phyloP scores from a whole-genome alignment of 306 rosid genomes.

The Cicer yamashitae region DNA sequence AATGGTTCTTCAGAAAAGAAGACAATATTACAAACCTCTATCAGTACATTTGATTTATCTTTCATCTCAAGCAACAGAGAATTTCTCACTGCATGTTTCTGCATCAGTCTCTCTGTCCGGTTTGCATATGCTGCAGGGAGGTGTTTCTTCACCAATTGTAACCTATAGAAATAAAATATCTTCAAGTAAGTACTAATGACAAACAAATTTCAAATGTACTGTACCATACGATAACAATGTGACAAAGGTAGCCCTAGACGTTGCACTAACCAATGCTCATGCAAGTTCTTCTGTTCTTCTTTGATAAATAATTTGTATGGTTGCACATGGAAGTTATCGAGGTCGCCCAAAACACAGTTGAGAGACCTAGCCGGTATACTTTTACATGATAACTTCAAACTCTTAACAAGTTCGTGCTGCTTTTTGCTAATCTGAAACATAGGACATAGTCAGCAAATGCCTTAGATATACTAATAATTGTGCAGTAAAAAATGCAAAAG shows the following conservation, averaged over 20 bases:
- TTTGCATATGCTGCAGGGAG: conserved; percentile 73
- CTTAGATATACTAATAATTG: neutral
- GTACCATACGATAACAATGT: neutral
- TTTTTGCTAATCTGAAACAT: conserved; percentile 81
- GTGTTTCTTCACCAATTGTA: conserved; percentile 70
- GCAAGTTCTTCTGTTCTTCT: conserved; percentile 91
- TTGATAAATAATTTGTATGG: conserved; percentile 79
- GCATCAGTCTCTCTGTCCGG: conserved; percentile 61
- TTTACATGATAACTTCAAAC: conserved; percentile 82
- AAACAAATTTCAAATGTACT: conserved; percentile 31
- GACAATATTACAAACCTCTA: conserved; percentile 61
- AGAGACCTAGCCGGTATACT: conserved; percentile 76
- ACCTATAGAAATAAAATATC: conserved; percentile 61
- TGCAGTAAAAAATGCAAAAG: conserved; percentile 12
- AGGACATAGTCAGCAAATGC: conserved; percentile 45
- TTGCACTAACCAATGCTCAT: conserved; percentile 82
- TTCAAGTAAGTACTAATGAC: conserved; percentile 33
- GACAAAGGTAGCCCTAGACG: conserved; percentile 22
- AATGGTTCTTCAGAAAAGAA: conserved; percentile 36
- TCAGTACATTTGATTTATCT: conserved; percentile 47
- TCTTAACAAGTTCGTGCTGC: conserved; percentile 86
- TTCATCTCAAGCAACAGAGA: conserved; percentile 71
- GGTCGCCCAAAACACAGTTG: conserved; percentile 82
- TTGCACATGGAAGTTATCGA: conserved; percentile 66
- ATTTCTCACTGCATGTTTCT: conserved; percentile 53